Base-by-base conservation (phyloP, 805 yeast genomes). In the Saturnispora hagleri region DNA sequence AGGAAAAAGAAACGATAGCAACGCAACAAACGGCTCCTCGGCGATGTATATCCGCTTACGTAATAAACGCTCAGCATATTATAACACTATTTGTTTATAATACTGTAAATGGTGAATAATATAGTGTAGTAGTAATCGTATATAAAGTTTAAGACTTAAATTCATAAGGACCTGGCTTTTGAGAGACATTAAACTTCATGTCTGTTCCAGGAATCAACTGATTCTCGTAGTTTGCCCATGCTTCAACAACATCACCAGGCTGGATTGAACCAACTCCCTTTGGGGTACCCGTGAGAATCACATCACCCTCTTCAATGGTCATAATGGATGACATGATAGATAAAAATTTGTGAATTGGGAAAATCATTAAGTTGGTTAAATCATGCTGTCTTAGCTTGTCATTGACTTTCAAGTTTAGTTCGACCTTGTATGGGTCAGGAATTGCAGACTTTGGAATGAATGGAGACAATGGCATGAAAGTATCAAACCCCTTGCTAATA, bases 401-500 rank as follows among this genome's bases (percentile, higher is more conserved):
- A 65, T 93, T 91, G 55, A 93, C 80, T 26, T 74, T 75, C 54
- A 89, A 75, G 51, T 72, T 69, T 62, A 84, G 73, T 53, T 74
- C 75, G 13, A 82, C 89, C 35, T 83, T 76, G 62, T 86, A 83
- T 3, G 95, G 95, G 60, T 85, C 86, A 5, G 81, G 76, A 51
- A 93, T 80, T 55, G 73, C 64, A 0, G 64, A 66, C 61, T 86
- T 84, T 9, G 90, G 79, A 51, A 93, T 83, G 57, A 81, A 79
- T 20, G 72, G 68, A 7, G 95, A 84, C n/a, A 93, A 64, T 1
- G 99, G 99, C 65, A 87, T 74, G 67, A 93, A 93, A 0, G 99
- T 91, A 63, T 93, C 99, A 66, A 89, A 91, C 0, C 99, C 99
- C 65, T 93, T 93, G 35, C 93, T 96, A 57, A 89, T 88, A 4